Conservation (phyloP, 2,329 filamentous ascomycete genomes). For the Acrocalymma vagum region DNA sequence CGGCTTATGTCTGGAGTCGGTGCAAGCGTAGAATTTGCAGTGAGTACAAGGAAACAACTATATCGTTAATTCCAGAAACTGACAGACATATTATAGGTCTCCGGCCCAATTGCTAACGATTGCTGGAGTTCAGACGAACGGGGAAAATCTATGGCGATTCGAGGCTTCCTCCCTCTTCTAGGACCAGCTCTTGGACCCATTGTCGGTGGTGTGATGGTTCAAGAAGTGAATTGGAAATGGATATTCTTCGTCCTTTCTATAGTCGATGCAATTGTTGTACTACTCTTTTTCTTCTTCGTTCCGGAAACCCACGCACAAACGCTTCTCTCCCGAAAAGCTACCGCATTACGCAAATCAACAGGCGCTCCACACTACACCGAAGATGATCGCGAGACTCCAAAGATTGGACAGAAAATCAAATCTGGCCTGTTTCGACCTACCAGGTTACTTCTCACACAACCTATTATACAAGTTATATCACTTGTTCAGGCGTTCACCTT, state of each 20-base stretch:
- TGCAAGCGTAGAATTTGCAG: conserved; percentile 28
- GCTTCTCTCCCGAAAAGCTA: conserved; percentile 53
- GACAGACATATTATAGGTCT: conserved; percentile 16
- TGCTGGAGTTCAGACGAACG: conserved; percentile 22
- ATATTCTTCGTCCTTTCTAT: conserved; percentile 32
- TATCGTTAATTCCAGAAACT: neutral
- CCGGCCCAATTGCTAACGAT: conserved; percentile 21
- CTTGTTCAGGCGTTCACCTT: conserved; percentile 52
- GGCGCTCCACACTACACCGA: too few relatives aligned
- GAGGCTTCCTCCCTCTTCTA: conserved; percentile 23
- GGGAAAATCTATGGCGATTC: conserved; percentile 25
- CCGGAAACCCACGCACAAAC: conserved; percentile 56
- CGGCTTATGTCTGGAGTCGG: conserved; percentile 24
- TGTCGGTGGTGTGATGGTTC: conserved; percentile 27
- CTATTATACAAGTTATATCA: conserved; percentile 57
- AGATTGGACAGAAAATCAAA: too few relatives aligned
- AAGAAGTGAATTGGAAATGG: conserved; percentile 30
- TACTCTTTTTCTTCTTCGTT: conserved; percentile 43
- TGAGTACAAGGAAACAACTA: conserved; percentile 9
- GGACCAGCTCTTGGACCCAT: conserved; percentile 35
- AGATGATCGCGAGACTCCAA: too few relatives aligned
- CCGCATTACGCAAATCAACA: too few relatives aligned
- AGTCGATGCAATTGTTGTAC: conserved; percentile 18
- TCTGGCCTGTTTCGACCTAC: conserved; percentile 57
- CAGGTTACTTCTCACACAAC: conserved; percentile 62